phyloP scores from a whole-genome alignment of 2,329 filamentous ascomycete genomes.

The Pyrenochaeta sp. region DNA sequence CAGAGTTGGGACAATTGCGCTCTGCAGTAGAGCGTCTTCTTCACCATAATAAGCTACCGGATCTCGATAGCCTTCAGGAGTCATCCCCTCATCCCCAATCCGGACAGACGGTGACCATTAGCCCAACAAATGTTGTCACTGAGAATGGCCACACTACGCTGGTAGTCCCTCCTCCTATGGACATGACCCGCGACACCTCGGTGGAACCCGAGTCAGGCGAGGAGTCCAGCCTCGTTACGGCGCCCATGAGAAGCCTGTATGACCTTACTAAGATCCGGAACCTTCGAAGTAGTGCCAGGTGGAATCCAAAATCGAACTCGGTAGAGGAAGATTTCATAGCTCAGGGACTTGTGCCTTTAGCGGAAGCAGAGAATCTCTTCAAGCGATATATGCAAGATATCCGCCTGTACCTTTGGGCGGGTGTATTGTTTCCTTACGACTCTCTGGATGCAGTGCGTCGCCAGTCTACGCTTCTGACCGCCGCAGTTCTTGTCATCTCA shows the following conservation, averaged over 20 bases:
- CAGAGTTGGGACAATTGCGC: slow-evolving; percentile 35
- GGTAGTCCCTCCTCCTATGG: slow-evolving; percentile 40
- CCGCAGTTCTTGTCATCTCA: slow-evolving; percentile 40
- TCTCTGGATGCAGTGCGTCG: slow-evolving; percentile 39
- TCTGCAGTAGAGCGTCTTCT: slow-evolving; percentile 39
- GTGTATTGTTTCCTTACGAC: slow-evolving; percentile 40
- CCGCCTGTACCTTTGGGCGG: slow-evolving; percentile 45
- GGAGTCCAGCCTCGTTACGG: slow-evolving; percentile 36
- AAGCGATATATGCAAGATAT: slow-evolving; percentile 40
- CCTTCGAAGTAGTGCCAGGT: slow-evolving; percentile 36
- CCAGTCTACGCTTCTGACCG: slow-evolving; percentile 42
- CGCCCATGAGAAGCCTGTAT: slow-evolving; percentile 47
- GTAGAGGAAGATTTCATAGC: slow-evolving; percentile 44
- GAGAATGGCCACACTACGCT: slow-evolving; percentile 34
- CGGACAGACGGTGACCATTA: slow-evolving; percentile 24
- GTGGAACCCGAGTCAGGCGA: slow-evolving; percentile 38
- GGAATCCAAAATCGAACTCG: slow-evolving; percentile 33
- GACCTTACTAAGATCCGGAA: slow-evolving; percentile 45
- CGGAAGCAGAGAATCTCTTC: slow-evolving; percentile 43
- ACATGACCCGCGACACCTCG: slow-evolving; percentile 45
- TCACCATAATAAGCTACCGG: slow-evolving; percentile 36
- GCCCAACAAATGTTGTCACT: slow-evolving; percentile 34
- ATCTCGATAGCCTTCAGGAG: slow-evolving; percentile 23
- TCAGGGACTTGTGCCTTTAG: slow-evolving; percentile 35
- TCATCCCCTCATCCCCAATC: slow-evolving; percentile 20